Base-by-base conservation (phyloP, 2,329 filamentous ascomycete species). In the Fusarium aywerte region DNA sequence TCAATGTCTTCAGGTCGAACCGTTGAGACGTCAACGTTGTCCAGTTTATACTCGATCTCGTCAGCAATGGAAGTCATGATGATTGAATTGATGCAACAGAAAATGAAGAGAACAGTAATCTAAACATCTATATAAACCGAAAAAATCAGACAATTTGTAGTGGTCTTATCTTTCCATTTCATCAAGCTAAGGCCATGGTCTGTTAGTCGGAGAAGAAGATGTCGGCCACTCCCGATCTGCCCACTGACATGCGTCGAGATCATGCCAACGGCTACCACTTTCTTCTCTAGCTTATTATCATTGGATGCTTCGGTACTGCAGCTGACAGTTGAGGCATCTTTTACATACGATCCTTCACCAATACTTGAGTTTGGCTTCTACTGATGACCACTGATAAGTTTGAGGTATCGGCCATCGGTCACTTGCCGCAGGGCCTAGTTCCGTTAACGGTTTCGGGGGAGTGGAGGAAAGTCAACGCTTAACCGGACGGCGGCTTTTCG, bases 1-100 rank as follows among this genome's bases (percentile, higher is more conserved):
- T 90, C 87, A 64, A 90, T 90, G 58, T 86, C 80, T 12, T 83
- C 82, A 21, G 86, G 76, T 32, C 81, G 76, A 51, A 90, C 75
- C 7, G 74, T 72, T 13, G 81, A 83, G 36, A 80, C 83, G 70
- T 81, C 75, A 73, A 89, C 82, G 67, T 81, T 73, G 62, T 87
- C 85, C n/a, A 89, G 78, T 71, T 84, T 82, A 75, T 89, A 89
- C 61, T 82, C 82, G 58, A 81, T 79, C 62, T 83, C 81, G 50
- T 84, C 82, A 40, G 75, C 71, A 68, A 81, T 77, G 45, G 72
- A 75, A 56, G 73, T 47, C 77, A 80, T 80, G 65, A 42, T 75
- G 65, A 39, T 36, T 53, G 21, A 18, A 32, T 49, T 42, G 36
- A 39, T 27, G 16, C 13, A 45, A 35, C 7, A 16, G 6, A 20